These are phyloP conservation scores for Dionaea muscipula DNA, from an alignment of 179 eudicot species.

Conservation along the genomic window DNA sequence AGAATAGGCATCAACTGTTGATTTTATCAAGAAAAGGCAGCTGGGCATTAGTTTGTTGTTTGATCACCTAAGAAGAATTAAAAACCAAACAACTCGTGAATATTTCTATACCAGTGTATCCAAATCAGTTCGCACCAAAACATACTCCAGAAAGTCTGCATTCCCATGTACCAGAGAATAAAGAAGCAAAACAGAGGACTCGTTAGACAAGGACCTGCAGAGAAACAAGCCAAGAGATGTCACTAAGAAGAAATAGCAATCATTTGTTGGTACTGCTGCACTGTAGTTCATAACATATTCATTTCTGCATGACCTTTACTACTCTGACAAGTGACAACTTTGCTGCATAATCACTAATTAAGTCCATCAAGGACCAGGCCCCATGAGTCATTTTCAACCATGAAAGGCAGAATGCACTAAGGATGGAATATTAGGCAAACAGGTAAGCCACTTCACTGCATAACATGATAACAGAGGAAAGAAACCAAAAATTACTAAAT, in stretches of 20 bases:
- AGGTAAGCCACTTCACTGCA: too few species aligned
- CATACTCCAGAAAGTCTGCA: slow-evolving; percentile 83
- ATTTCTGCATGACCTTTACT: too few species aligned
- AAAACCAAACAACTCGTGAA: not conserved
- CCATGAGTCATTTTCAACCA: too few species aligned
- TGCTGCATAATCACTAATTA: too few species aligned
- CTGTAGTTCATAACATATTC: too few species aligned
- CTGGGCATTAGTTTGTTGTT: not conserved
- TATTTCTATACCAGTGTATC: slow-evolving; percentile 75
- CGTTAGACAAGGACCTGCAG: slow-evolving; percentile 73
- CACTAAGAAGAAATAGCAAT: not conserved
- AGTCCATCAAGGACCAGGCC: too few species aligned
- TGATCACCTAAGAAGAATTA: not conserved
- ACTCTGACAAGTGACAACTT: too few species aligned
- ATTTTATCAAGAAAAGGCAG: slow-evolving; percentile 11
- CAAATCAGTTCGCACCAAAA: slow-evolving; percentile 89
- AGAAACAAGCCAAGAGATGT: not conserved
- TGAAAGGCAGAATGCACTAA: too few species aligned
- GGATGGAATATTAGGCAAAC: too few species aligned
- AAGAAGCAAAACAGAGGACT: slow-evolving; percentile 61
- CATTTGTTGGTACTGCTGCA: too few species aligned
- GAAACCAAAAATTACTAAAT: too few species aligned
- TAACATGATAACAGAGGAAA: too few species aligned
- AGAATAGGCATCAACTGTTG: slow-evolving; percentile 81
- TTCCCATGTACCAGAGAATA: slow-evolving; percentile 86